Percentiles rank a stretch among this genome's conserved stretches.
Evolutionary conservation across 129 eudicot species (phyloP).

Genomic region (Pseudognaphalium luteoalbum): DNA sequence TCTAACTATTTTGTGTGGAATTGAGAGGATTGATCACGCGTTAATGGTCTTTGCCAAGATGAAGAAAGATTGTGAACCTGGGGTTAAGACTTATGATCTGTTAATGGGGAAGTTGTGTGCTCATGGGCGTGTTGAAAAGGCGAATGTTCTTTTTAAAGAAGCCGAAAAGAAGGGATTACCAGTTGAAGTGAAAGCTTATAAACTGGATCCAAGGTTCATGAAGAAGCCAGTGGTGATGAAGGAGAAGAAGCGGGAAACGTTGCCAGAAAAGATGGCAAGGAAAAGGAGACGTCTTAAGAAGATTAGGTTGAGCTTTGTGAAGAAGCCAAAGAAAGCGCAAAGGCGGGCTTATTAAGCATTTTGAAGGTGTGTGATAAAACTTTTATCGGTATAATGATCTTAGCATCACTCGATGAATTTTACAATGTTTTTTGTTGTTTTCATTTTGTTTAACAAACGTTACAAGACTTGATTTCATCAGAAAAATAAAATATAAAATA

Average conservation of each 20-base stretch:
- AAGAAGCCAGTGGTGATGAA: conserved; percentile 56
- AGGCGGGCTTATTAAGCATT: conserved; percentile 55
- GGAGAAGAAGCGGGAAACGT: conserved; percentile 84
- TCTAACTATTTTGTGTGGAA: conserved; percentile 77
- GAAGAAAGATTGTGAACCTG: conserved; percentile 82
- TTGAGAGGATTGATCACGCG: conserved; percentile 90
- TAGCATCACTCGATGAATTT: conserved; percentile 14
- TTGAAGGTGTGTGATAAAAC: conserved; percentile 3
- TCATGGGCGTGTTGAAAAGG: conserved; percentile 75
- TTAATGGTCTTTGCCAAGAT: conserved; percentile 69
- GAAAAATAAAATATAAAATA: conserved; percentile 17
- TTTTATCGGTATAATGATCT: conserved; percentile 17
- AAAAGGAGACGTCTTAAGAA: conserved; percentile 75
- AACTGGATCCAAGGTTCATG: conserved; percentile 65
- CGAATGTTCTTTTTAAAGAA: conserved; percentile 76
- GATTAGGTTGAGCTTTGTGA: conserved; percentile 73
- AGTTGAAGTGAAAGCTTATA: conserved; percentile 60
- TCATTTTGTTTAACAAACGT: neutral
- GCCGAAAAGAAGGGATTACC: conserved; percentile 62
- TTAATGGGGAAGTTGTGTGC: conserved; percentile 78
- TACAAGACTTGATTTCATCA: conserved; percentile 19
- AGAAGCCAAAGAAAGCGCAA: conserved; percentile 69
- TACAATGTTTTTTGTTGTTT: conserved; percentile 28
- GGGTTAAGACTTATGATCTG: conserved; percentile 74
- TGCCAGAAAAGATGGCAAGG: conserved; percentile 94